phyloP scores from a whole-genome alignment of 1,284 basidiomycete genomes.

The Kalmanozyma brasiliensis region DNA sequence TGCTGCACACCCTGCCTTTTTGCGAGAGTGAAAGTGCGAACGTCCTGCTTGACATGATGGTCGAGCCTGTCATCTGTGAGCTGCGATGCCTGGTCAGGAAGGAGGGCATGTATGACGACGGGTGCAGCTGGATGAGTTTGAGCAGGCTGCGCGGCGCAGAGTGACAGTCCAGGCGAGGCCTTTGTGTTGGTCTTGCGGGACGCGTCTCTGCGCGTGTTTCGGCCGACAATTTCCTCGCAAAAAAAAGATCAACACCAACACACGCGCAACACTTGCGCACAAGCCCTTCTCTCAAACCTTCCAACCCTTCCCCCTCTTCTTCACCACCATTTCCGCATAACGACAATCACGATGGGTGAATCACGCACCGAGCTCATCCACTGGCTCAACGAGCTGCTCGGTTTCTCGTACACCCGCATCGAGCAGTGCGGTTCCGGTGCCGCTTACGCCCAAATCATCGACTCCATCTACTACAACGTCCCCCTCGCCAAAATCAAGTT shows the following conservation, averaged over 20 bases:
- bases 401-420: conserved; percentile 86
- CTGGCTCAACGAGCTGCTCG: conserved; percentile 94
- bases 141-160: too few species aligned
- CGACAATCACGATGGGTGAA: conserved; percentile 57
- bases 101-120: conserved; percentile 7
- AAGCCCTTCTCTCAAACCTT: conserved; percentile 5
- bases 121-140: too few species aligned
- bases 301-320: not conserved
- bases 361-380: conserved; percentile 83
- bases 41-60: too few species aligned
- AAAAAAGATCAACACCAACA: conserved; percentile 16
- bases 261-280: conserved; percentile 5
- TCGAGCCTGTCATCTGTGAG: too few species aligned
- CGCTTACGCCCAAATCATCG: conserved; percentile 74
- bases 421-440: conserved; percentile 78
- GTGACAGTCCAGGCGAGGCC: not conserved
- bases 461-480: conserved; percentile 80
- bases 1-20: too few species aligned
- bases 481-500: conserved; percentile 63
- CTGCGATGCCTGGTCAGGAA: too few species aligned
- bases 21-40: too few species aligned
- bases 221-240: conserved; percentile 13
- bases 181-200: conserved; percentile 13
- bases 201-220: conserved; percentile 9
- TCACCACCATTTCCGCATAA: not conserved